phyloP scores from a whole-genome alignment of 441 rosid species.

The Adansonia gregorii region DNA sequence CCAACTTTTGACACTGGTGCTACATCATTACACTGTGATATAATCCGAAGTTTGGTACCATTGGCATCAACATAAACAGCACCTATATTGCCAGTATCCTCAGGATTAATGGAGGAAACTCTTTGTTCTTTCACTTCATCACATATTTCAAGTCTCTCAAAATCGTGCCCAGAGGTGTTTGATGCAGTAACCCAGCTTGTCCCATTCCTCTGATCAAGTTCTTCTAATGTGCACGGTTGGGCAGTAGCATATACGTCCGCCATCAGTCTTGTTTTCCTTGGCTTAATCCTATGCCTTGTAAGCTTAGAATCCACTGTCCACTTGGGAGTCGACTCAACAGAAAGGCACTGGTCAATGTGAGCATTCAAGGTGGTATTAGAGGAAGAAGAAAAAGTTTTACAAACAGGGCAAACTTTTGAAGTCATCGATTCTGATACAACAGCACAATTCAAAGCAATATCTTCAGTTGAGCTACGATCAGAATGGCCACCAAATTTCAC shows the following conservation, averaged over 20 bases:
- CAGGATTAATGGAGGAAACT: constrained; percentile 40
- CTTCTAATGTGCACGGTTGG: constrained; percentile 74
- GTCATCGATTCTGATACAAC: constrained; percentile 75
- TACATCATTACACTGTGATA: constrained; percentile 59
- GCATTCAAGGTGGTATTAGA: constrained; percentile 98
- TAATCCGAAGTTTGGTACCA: constrained; percentile 81
- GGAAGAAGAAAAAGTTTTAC: constrained; percentile 91
- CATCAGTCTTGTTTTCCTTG: constrained; percentile 73
- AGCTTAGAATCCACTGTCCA: constrained; percentile 64
- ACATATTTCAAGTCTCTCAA: constrained; percentile 44
- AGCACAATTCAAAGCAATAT: constrained; percentile 63
- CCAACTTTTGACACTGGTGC: constrained; percentile 39
- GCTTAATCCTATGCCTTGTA: constrained; percentile 72
- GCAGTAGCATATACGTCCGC: constrained; percentile 76
- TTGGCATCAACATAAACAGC: constrained; percentile 84
- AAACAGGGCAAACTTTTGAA: constrained; percentile 96
- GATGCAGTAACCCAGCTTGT: constrained; percentile 70
- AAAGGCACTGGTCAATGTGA: constrained; percentile 98
- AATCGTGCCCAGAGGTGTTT: constrained; percentile 49
- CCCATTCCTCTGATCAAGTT: constrained; percentile 89
- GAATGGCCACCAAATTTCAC: constrained; percentile 69
- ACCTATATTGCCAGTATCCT: constrained; percentile 65
- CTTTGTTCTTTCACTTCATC: constrained; percentile 52
- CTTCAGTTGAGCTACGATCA: constrained; percentile 65
- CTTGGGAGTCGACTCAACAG: constrained; percentile 65